Evolutionary conservation across 2,329 filamentous ascomycete species (phyloP).

Genomic region (Xylaria arbuscula): DNA sequence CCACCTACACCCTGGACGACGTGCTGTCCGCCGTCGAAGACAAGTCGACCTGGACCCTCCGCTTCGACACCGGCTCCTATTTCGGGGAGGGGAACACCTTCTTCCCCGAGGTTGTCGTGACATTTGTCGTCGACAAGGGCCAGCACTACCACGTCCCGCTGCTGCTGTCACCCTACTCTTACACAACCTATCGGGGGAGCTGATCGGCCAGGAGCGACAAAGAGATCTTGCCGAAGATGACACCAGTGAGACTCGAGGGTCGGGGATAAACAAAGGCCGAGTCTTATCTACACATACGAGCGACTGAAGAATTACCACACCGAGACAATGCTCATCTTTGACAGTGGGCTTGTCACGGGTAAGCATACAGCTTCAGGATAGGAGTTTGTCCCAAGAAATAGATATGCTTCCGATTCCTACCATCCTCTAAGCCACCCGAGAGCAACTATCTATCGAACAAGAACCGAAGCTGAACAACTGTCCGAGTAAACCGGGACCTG

Average conservation of each 20-base stretch:
- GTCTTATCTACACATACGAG: background rate
- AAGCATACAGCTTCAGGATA: constrained; percentile 8
- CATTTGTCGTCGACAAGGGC: constrained; percentile 63
- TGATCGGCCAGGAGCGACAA: constrained; percentile 48
- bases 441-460: background rate
- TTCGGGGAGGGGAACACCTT: constrained; percentile 73
- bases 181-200: constrained; percentile 84
- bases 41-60: constrained; percentile 72
- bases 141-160: constrained; percentile 85
- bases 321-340: background rate
- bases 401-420: background rate
- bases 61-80: constrained; percentile 78
- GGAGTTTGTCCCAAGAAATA: background rate
- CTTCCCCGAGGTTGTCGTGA: constrained; percentile 69
- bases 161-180: constrained; percentile 80
- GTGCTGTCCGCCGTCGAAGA: constrained; percentile 59
- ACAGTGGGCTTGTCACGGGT: background rate
- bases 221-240: background rate
- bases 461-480: background rate
- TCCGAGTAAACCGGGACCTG: background rate
- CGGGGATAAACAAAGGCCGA: background rate
- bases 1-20: constrained; percentile 68
- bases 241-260: background rate
- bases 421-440: background rate
- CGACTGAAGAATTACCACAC: background rate